phyloP scores from a whole-genome alignment of 2,329 filamentous ascomycete species.

The Hypoxylon sp. region DNA sequence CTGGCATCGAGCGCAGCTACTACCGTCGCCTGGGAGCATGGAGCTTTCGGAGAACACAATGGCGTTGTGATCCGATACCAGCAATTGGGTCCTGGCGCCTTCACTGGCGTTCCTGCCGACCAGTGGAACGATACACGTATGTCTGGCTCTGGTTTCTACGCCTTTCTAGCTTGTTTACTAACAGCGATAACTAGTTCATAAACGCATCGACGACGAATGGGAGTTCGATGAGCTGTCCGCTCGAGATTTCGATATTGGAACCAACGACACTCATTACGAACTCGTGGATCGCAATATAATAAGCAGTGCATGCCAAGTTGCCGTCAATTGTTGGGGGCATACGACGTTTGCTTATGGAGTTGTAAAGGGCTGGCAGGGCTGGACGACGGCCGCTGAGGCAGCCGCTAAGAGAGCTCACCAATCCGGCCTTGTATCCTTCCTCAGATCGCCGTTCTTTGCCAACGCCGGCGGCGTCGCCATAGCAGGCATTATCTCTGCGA shows the following conservation, averaged over 20 bases:
- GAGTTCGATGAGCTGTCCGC: background rate
- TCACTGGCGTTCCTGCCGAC: background rate
- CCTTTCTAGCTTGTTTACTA: background rate
- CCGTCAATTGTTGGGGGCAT: background rate
- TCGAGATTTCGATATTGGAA: background rate
- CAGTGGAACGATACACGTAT: conserved; percentile 3
- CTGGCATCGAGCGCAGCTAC: background rate
- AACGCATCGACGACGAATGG: background rate
- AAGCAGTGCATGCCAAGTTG: background rate
- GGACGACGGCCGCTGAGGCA: background rate
- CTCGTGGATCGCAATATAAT: background rate
- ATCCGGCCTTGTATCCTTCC: background rate
- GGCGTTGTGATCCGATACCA: background rate
- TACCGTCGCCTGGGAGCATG: background rate
- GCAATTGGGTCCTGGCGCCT: background rate
- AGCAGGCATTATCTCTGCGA: background rate
- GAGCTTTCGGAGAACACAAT: background rate
- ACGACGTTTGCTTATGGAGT: background rate
- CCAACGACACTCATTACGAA: background rate
- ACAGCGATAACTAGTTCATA: background rate
- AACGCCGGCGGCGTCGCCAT: background rate
- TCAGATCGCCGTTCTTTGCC: background rate
- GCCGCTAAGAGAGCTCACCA: background rate
- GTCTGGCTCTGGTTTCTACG: background rate
- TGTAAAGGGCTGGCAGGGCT: background rate